Conservation (phyloP, 257 asterid genomes). For the Solanum ossicruentum region DNA sequence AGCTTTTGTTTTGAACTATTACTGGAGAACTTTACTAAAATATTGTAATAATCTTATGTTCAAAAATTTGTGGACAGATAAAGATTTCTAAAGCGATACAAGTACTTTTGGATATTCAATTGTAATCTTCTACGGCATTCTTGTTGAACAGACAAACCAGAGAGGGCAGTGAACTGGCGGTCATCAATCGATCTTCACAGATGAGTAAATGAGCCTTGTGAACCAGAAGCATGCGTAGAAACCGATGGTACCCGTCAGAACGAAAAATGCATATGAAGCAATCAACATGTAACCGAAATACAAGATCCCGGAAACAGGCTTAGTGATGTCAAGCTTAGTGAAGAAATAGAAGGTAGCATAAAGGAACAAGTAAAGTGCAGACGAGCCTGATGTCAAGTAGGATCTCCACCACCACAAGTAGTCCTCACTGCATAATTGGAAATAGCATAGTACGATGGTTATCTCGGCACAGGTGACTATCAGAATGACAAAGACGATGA, state of each 20-base stretch:
- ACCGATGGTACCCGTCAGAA: constrained; percentile 65
- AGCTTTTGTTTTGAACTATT: not conserved
- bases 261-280: constrained; percentile 62
- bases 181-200: constrained; percentile 68
- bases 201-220: constrained; percentile 73
- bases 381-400: constrained; percentile 56
- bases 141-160: not conserved
- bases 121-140: not conserved
- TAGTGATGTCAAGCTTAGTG: constrained; percentile 68
- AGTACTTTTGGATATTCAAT: not conserved
- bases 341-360: constrained; percentile 74
- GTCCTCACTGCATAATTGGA: constrained; percentile 76
- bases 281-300: constrained; percentile 75
- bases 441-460: constrained; percentile 61
- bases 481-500: constrained; percentile 61
- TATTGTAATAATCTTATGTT: not conserved
- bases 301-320: constrained; percentile 58
- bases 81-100: not conserved
- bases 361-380: constrained; percentile 64
- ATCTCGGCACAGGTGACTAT: constrained; percentile 75
- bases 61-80: not conserved
- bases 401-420: constrained; percentile 89
- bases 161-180: not conserved
- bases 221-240: constrained; percentile 71
- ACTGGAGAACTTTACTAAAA: not conserved